Base-by-base conservation (phyloP, 352 stramenopile species). In the Peronospora belbahrii region DNA sequence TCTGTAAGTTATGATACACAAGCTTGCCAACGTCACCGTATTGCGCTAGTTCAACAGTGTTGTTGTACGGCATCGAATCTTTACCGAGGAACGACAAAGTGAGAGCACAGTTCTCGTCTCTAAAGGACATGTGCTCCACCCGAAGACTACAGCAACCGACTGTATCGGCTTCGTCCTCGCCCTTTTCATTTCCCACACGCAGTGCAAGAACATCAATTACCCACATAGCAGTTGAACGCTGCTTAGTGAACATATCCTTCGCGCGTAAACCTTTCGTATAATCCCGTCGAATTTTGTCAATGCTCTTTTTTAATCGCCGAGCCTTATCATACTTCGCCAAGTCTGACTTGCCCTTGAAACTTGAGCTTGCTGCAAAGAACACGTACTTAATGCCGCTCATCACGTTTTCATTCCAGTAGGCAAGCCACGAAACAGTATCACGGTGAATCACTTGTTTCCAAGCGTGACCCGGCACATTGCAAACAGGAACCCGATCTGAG, bases 61-160 rank as follows among this genome's bases (percentile, higher is more conserved):
- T 97, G 70, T 99, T 98, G 80, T 98, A 99, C 23, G 97, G 92
- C 96, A 99, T 99, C 15, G 94, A 98, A 65, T 99, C 97, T 62
- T 99, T 99, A 71, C 97, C 97, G 4, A 99, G 64, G 62, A 99
- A 99, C 51, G 98, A 97, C 15, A 99, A 75, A 33, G 97, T 97
- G 35, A 99, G 71, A 41, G 94, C 85, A 65, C 91, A 97, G 50
- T 95, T 90, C 15, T 76, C 66, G 42, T 92, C 78, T 33, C 75
- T 83, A 68, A 99, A 99, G 22, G 91, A 97, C 46, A 99, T 75
- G 73, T 99, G 97, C 71, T 99, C 97, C 3, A 98, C 90, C 17
- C 97, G 91, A 13, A 99, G 74, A 41, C 93, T 98, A 60, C 97
- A 99, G 75, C 97, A 99, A 46, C 97, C 97, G 13, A 99, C 97